Percentiles rank a stretch among this genome's conserved stretches.
These are phyloP conservation scores for Pseudogymnoascus sp. DNA, from an alignment of 2,329 filamentous ascomycete genomes.

Conservation along the genomic window DNA sequence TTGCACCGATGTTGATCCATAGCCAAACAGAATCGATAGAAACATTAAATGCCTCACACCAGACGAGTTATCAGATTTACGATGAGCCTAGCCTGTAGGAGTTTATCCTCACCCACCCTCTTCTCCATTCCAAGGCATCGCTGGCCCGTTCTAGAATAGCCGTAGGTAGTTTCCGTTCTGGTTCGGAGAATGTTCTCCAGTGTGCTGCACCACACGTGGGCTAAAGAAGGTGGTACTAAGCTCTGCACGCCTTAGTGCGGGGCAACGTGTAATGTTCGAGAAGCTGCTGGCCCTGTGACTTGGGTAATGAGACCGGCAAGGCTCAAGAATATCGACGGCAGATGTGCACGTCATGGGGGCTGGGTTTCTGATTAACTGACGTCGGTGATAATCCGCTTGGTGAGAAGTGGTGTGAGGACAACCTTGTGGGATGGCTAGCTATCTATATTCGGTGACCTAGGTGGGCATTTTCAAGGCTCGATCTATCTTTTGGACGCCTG, in stretches of 20 bases:
- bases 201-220: neutral
- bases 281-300: neutral
- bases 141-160: neutral
- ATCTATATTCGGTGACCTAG: neutral
- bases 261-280: neutral
- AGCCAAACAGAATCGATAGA: neutral
- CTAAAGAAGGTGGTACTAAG: neutral
- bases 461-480: neutral
- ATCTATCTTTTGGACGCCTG: neutral
- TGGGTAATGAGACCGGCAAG: neutral
- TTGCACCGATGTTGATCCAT: neutral
- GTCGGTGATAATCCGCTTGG: neutral
- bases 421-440: neutral
- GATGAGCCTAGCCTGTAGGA: neutral
- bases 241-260: neutral
- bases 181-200: neutral
- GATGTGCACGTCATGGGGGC: neutral
- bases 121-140: neutral
- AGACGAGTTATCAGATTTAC: neutral
- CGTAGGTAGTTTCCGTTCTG: neutral
- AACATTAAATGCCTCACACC: neutral
- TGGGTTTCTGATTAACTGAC: neutral
- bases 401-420: neutral
- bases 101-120: neutral
- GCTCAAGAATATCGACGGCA: neutral